A percentile compares a stretch with the other conserved stretches of the same genome.
phyloP scores from a whole-genome alignment of 306 rosid genomes.

The Carpinus fangiana region DNA sequence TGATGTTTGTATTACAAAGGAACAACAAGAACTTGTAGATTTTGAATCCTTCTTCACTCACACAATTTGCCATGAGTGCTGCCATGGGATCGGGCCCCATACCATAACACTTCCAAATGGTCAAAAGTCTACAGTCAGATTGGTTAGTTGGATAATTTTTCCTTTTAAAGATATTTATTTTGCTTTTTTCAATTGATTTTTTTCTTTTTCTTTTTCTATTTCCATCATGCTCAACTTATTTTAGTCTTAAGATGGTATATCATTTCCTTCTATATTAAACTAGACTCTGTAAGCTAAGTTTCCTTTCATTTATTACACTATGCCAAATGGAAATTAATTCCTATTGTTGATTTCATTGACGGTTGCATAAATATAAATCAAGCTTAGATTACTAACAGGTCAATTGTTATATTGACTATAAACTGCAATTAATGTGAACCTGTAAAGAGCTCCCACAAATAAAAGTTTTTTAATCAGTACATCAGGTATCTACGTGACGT shows the following conservation, averaged over 20 bases:
- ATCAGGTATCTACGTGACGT: not conserved
- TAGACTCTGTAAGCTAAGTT: not conserved
- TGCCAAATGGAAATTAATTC: no score
- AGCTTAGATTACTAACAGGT: not conserved
- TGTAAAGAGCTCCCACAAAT: not conserved
- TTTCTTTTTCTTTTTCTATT: not conserved
- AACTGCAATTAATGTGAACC: not conserved
- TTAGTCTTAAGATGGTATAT: not conserved
- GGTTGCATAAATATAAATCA: not conserved
- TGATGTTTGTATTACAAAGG: slow-evolving; percentile 58
- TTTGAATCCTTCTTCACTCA: slow-evolving; percentile 95
- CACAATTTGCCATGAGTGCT: slow-evolving; percentile 95
- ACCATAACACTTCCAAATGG: slow-evolving; percentile 88
- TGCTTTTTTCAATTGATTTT: not conserved
- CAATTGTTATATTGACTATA: not conserved
- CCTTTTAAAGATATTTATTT: slow-evolving; percentile 18
- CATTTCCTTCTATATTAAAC: not conserved
- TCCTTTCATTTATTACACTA: not conserved
- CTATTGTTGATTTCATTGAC: not conserved
- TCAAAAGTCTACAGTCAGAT: slow-evolving; percentile 79
- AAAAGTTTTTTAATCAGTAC: no score
- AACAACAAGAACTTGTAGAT: slow-evolving; percentile 78
- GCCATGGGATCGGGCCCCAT: slow-evolving; percentile 99
- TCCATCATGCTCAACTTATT: not conserved
- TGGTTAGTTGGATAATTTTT: slow-evolving; percentile 57